Percentiles rank a stretch among this genome's conserved stretches.
These are phyloP conservation scores for Ogataea sp. DNA, from an alignment of 805 yeast species.

Conservation along the genomic window DNA sequence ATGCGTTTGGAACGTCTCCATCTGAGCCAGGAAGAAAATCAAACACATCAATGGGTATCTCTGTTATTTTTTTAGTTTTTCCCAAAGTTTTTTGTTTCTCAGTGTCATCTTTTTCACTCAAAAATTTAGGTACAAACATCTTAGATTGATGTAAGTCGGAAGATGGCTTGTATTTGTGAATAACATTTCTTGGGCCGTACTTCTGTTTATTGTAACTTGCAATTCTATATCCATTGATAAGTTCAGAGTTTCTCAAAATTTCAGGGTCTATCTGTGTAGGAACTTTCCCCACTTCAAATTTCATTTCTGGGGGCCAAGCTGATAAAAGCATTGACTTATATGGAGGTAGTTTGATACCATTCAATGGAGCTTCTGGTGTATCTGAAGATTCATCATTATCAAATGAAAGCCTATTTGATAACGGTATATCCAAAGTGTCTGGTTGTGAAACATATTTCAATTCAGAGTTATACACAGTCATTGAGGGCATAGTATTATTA, in stretches of 20 bases:
- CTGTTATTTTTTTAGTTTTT: no score
- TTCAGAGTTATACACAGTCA: constrained; percentile 32
- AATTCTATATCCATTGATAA: constrained; percentile 25
- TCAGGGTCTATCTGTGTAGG: constrained; percentile 46
- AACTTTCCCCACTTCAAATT: constrained; percentile 53
- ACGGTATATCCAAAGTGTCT: constrained; percentile 24
- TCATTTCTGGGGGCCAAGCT: constrained; percentile 62
- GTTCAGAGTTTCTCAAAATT: constrained; percentile 30
- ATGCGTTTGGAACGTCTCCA: constrained; percentile 60
- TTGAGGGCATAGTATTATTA: constrained; percentile 34
- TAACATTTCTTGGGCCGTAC: constrained; percentile 49
- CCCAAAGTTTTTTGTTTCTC: no score
- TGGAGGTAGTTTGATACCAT: constrained; percentile 77
- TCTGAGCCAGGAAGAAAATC: constrained; percentile 9
- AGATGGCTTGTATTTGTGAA: constrained; percentile 32
- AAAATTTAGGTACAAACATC: constrained; percentile 38
- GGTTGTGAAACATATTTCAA: constrained; percentile 48
- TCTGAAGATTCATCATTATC: no score
- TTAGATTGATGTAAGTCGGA: constrained; percentile 20
- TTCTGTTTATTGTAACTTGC: constrained; percentile 51
- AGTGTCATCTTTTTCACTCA: constrained; percentile 50
- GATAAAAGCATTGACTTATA: constrained; percentile 72
- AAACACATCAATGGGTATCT: constrained; percentile 3
- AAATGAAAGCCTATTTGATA: constrained; percentile 17
- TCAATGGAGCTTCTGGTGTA: constrained; percentile 43